Evolutionary conservation across 1,284 basidiomycete genomes (phyloP).

Genomic region (Ceratorhiza oryzae-sativae): DNA sequence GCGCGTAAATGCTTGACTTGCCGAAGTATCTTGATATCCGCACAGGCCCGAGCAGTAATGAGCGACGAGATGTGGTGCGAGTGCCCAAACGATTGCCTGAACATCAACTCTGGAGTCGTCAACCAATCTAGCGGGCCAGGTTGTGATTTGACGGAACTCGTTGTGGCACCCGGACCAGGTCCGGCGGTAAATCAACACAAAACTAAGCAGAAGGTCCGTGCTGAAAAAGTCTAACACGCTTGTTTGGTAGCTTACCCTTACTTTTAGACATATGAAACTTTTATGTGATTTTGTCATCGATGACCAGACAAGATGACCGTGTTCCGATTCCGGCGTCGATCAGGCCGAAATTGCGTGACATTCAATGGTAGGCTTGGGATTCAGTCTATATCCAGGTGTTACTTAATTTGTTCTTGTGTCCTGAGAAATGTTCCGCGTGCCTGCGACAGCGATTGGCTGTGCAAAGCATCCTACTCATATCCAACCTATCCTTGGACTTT

Average conservation of each 20-base stretch:
- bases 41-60: background rate
- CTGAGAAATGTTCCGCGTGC: background rate
- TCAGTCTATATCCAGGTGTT: background rate
- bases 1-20: constrained; percentile 23
- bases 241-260: background rate
- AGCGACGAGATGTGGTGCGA: constrained; percentile 2
- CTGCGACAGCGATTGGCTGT: background rate
- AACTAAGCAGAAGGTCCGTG: constrained; percentile 5
- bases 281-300: constrained; percentile 22
- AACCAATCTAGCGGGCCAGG: background rate
- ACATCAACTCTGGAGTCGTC: constrained; percentile 1
- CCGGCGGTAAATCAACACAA: background rate
- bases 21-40: constrained; percentile 29
- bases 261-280: constrained; percentile 1
- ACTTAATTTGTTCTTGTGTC: constrained; percentile 18
- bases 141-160: constrained; percentile 6
- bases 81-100: constrained; percentile 2
- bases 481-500: background rate
- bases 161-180: constrained; percentile 19
- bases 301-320: background rate
- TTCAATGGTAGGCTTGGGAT: constrained; percentile 5
- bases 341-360: constrained; percentile 16
- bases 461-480: background rate
- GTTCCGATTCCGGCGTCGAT: background rate
- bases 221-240: constrained; percentile 13